Conservation (phyloP, 371 early-diverging fungal species). For the Batkoa obscura region DNA sequence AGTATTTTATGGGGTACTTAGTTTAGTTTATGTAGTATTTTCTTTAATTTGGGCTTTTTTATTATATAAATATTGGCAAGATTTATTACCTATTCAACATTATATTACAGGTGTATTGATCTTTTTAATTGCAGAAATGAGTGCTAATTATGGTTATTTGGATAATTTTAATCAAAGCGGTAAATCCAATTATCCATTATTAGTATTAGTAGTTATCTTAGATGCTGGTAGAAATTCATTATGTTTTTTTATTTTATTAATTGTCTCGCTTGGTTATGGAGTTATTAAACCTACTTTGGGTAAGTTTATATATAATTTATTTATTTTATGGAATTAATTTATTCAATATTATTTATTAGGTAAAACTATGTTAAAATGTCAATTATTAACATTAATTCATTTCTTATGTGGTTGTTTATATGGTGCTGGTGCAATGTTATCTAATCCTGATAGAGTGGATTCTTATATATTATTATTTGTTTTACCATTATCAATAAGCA, state of each 20-base stretch:
- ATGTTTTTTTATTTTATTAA: constrained; percentile 85
- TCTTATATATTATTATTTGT: constrained; percentile 56
- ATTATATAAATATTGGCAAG: constrained; percentile 59
- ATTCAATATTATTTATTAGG: too few species aligned
- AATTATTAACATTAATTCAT: constrained; percentile 52
- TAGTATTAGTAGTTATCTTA: constrained; percentile 46
- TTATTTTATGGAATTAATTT: neutral
- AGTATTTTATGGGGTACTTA: constrained; percentile 40
- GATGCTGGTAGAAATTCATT: constrained; percentile 79
- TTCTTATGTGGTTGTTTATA: constrained; percentile 80
- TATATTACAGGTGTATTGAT: constrained; percentile 66
- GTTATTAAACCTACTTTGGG: constrained; percentile 57
- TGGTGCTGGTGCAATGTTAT: constrained; percentile 55
- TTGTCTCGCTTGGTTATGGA: constrained; percentile 89
- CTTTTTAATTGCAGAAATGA: constrained; percentile 76
- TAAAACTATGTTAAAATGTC: constrained; percentile 68
- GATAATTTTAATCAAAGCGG: constrained; percentile 52
- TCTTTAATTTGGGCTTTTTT: constrained; percentile 54
- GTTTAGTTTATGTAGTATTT: constrained; percentile 47
- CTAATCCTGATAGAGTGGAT: constrained; percentile 47
- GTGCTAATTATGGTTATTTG: constrained; percentile 73
- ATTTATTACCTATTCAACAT: constrained; percentile 71
- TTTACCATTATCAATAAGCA: constrained; percentile 74
- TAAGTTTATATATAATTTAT: too few species aligned
- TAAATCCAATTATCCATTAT: constrained; percentile 26